Evolutionary conservation across 768 basidiomycete genomes (phyloP), one percentile per base, ranked within the genome.

Genomic region (Pisolithus marmoratus): DNA sequence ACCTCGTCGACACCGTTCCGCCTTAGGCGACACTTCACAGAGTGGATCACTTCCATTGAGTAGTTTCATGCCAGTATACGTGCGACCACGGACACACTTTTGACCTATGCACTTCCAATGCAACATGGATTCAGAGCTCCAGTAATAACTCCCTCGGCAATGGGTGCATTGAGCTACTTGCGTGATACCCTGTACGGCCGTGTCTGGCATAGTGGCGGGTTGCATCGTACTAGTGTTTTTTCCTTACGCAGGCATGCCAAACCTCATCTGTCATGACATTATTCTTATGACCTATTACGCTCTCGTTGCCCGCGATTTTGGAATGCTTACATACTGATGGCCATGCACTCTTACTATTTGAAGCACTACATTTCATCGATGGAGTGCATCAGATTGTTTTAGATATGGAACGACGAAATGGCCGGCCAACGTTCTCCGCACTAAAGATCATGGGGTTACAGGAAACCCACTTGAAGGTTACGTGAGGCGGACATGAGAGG

Each of bases 1-100:
- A 73, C 93, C 94, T 41, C 84, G 83, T 66, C 73, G 77, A 59
- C 80, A 75, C 52, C 57, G 66, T 45, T 54, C 70, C 50, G 49
- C 73, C 48, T 56, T 71, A 42, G 57, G 67, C 38, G 54, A 54
- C 15, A 41, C 54, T 12, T 56, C 65, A 54, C 72, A 65, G 46
- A 41, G 70, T 34, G 55, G 63, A 9, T 48, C 31, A n/a, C 55
- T 51, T 45, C 57, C 45, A 40, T 43, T 46, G 52, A 58, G 70
- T 60, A 57, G 55, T 65, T 49, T 59, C 61, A 61, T 69, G 60
- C 51, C 60, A 60, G 61, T 63, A 60, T 56, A 51, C 53, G 40
- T 68, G 59, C 67, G 67, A 58, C 58, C 57, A 59, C 67, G 66
- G 64, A 68, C 60, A 65, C 66, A 40, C 38, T 46, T 34, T 54